These are phyloP conservation scores for Durotheca rogersii DNA, from an alignment of 495 filamentous ascomycete genomes.

Conservation along the genomic window DNA sequence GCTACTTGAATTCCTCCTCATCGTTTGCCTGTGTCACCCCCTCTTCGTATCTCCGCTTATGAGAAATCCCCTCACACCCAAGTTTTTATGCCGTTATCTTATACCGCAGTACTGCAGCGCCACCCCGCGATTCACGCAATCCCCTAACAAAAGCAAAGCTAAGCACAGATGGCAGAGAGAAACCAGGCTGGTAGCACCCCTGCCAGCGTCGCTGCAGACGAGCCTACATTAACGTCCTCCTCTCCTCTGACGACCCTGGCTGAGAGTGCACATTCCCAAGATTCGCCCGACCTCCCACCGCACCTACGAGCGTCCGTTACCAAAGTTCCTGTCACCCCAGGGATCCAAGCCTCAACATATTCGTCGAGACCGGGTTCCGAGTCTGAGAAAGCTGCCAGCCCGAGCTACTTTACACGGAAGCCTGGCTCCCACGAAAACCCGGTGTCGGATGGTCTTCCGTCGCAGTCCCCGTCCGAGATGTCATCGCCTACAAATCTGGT, in stretches of 20 bases:
- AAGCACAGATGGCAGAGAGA: constrained; percentile 39
- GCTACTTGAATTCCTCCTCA: constrained; percentile 7
- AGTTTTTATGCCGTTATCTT: too few species aligned
- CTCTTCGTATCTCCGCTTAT: neutral
- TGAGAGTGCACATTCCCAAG: constrained; percentile 23
- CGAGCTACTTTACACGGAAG: constrained; percentile 45
- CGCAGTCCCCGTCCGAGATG: neutral
- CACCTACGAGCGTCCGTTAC: constrained; percentile 37
- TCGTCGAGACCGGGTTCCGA: constrained; percentile 20
- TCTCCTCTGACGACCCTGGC: constrained; percentile 25
- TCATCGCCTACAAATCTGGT: constrained; percentile 50
- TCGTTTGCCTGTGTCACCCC: constrained; percentile 2
- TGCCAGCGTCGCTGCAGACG: constrained; percentile 33
- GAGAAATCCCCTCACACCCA: too few species aligned
- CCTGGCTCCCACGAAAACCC: constrained; percentile 32
- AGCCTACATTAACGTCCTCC: constrained; percentile 33
- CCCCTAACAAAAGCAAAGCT: constrained; percentile 5
- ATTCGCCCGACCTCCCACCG: constrained; percentile 35
- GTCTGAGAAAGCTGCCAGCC: constrained; percentile 21
- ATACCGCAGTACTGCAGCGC: neutral
- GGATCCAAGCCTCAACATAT: constrained; percentile 44
- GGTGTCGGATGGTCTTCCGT: constrained; percentile 13
- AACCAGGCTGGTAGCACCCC: constrained; percentile 35
- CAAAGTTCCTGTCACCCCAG: constrained; percentile 53
- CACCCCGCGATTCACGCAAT: neutral